Evolutionary conservation across 495 filamentous ascomycete genomes (phyloP).

Genomic region (Parachaetomium inaequale): DNA sequence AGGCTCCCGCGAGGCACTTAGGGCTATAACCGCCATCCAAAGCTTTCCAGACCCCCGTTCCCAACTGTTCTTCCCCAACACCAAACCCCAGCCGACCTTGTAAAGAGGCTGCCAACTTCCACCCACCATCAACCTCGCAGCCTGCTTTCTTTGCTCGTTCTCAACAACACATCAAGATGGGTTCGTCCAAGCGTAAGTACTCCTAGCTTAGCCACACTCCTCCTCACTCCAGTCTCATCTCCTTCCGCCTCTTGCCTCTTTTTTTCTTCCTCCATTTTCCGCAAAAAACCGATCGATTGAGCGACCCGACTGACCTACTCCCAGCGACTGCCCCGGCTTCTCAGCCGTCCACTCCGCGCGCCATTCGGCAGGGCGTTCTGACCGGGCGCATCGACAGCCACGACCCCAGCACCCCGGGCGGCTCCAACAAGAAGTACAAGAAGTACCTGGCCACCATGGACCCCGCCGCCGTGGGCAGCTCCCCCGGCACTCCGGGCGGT

Average conservation of each 20-base stretch:
- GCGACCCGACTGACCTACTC: background rate
- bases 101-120: background rate
- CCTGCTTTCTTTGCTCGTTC: background rate
- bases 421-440: background rate
- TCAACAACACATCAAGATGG: too few relatives aligned
- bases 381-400: background rate
- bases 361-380: background rate
- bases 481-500: background rate
- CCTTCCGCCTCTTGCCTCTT: background rate
- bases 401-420: background rate
- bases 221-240: background rate
- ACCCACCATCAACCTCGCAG: background rate
- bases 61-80: background rate
- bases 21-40: too few relatives aligned
- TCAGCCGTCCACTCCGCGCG: background rate
- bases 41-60: too few relatives aligned
- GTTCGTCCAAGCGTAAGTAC: background rate
- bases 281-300: background rate
- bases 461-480: background rate
- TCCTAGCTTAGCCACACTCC: background rate
- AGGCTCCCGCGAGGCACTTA: too few relatives aligned
- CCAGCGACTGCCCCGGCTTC: background rate
- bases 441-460: background rate
- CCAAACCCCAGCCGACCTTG: background rate
- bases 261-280: background rate